Evolutionary conservation across 371 early-diverging fungal genomes (phyloP), one percentile per base, ranked within the genome.

Genomic region (Choanephora cucurbitarum): DNA sequence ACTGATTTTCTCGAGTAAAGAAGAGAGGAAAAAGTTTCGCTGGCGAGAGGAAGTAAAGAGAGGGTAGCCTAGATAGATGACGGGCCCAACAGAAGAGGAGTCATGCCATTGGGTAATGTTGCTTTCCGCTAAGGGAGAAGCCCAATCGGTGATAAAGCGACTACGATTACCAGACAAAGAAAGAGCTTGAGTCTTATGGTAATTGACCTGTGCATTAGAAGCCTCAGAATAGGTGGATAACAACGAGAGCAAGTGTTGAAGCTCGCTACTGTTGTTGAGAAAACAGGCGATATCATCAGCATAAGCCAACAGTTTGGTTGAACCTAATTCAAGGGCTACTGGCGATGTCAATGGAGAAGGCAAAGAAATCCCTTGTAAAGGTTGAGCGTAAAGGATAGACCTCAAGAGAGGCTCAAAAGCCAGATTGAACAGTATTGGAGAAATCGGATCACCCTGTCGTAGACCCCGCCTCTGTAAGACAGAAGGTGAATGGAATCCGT

Each of bases 121-220:
- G 21, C 22, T 6, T 4, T 4, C 4, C 18, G 32, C 13, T n/a
- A 48, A 18, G 32, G 28, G 21, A 3, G 7, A 9, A 5, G 9
- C 11, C 5, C 50, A 51, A 41, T 11, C 19, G 23, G 14, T 49
- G n/a, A n/a, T n/a, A n/a, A 23, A 8, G 17, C 23, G 15, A 19
- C 5, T 31, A 2, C 24, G 22, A 9, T 4, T 1, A 14, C 64
- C 64, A 37, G 53, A 44, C 5, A 68, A 49, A 1, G 64, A 57
- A 11, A 63, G 18, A 9, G 52, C 49, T 22, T 50, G 15, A 7
- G 53, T 64, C 41, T 68, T n/a, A n/a, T n/a, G n/a, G n/a, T n/a
- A n/a, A n/a, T n/a, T n/a, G n/a, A n/a, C n/a, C n/a, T n/a, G n/a
- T 60, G 61, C 57, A 39, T 68, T 68, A 37, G 64, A 58, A 1